Conservation (phyloP, 1,284 basidiomycete species). For the Cutaneotrichosporon mucoides region DNA sequence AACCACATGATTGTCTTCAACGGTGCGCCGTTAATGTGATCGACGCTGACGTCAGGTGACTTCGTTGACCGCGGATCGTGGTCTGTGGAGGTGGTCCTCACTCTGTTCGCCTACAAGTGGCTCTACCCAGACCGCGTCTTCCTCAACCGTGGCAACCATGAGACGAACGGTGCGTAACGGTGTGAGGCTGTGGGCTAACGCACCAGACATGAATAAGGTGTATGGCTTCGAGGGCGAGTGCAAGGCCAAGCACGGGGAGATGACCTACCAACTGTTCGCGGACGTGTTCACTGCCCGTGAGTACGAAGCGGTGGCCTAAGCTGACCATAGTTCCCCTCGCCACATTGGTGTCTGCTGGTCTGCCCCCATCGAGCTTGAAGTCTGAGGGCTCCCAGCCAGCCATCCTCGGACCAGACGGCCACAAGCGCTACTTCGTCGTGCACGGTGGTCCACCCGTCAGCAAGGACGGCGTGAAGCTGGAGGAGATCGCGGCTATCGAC, state of each 20-base stretch:
- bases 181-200: background rate
- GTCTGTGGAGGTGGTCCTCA: conserved; percentile 91
- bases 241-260: conserved; percentile 89
- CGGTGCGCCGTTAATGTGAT: conserved; percentile 38
- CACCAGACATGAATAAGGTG: conserved; percentile 66
- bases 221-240: conserved; percentile 97
- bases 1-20: conserved; percentile 87
- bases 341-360: conserved; percentile 73
- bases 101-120: conserved; percentile 97
- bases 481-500: conserved; percentile 83
- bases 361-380: conserved; percentile 55
- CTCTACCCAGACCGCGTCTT: conserved; percentile 80
- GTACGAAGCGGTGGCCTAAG: conserved; percentile 28
- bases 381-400: conserved; percentile 46
- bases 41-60: conserved; percentile 52
- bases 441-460: conserved; percentile 90
- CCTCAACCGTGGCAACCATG: conserved; percentile 95
- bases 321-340: conserved; percentile 71
- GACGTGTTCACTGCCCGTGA: conserved; percentile 82
- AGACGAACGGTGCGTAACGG: conserved; percentile 58
- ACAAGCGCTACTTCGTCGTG: conserved; percentile 90
- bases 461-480: conserved; percentile 86
- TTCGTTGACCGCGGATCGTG: conserved; percentile 96
- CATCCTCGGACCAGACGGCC: conserved; percentile 77
- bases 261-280: conserved; percentile 82